Evolutionary conservation across 1,284 basidiomycete species (phyloP), one percentile per base, ranked within the genome.

Genomic region (Athelia sp.): DNA sequence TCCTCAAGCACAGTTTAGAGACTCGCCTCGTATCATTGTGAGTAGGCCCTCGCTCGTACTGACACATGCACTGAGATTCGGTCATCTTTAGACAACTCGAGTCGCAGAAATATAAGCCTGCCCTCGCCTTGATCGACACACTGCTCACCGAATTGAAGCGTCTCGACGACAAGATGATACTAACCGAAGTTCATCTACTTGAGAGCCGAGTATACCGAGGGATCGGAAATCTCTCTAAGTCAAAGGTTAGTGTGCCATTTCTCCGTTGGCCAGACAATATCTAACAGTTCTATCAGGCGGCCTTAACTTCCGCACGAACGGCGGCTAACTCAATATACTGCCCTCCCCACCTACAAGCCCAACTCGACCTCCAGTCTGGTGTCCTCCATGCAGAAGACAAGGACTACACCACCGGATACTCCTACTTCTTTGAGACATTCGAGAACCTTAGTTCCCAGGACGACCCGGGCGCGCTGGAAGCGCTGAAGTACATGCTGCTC

Each of bases 321-420:
- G 92, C 94, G 4, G 96, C 93, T 42, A 98, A 98, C 70, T 86
- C 93, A 8, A 97, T 99, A 67, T 99, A 99, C 74, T 98, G 96
- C 66, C 96, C 96, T 14, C 96, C 96, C 1, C 73, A 82, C 44
- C 81, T 98, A 2, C 96, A 99, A 72, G 90, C 94, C 2, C 80
- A 90, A 31, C 82, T 98, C 29, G 96, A 98, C 64, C 80, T 98
- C 38, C 95, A 98, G 65, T 87, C 87, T 26, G 91, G 96, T 14
- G 81, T 97, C 23, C 76, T 98, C 14, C 93, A 98, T 59, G 94
- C 96, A 0, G 94, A 98, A 58, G 96, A 98, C 66, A 98, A 97
- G 63, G 96, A 99, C 67, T 98, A 98, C 67, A 95, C 84, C 52
- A 99, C 95, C 0, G 96, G 85, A 35, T 98, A 98, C 67, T 96